Base-by-base conservation (phyloP, 139 green algal species). In the Deuterostichococcus epilithicus region DNA sequence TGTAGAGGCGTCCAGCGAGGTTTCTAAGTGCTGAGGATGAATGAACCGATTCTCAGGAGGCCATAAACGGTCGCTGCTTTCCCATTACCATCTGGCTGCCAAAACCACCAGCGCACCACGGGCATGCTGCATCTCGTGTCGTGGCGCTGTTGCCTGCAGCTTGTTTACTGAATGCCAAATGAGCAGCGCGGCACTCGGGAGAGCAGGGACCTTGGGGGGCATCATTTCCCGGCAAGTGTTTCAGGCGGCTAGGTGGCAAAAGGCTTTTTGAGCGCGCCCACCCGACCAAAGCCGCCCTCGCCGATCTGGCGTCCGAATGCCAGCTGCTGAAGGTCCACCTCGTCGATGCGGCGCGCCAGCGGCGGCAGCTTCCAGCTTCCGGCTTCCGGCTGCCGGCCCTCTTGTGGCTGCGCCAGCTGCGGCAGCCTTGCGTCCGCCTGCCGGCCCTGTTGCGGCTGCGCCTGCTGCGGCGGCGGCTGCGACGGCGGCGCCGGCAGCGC, bases 211-310 rank as follows among this genome's bases (percentile, higher is more conserved):
- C n/a, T n/a, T n/a, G n/a, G n/a, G n/a, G n/a, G n/a, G n/a, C n/a
- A n/a, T n/a, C n/a, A n/a, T n/a, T n/a, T n/a, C n/a, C n/a, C n/a
- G n/a, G n/a, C n/a, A n/a, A n/a, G n/a, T n/a, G n/a, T n/a, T n/a
- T n/a, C n/a, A n/a, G n/a, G n/a, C n/a, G n/a, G n/a, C n/a, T n/a
- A n/a, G n/a, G n/a, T 73, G 73, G 39, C 68, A 33, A 59, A 28
- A 70, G 15, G 73, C 10, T 39, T 65, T 73, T 65, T 10, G 20
- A 45, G 25, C 10, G 28, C 32, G 47, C 67, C 22, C 58, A 89
- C 87, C 85, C 86, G 81, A 66, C 85, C 88, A 82, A 91, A 92
- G 37, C 83, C 86, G 13, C 88, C 88, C 39, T 90, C 82, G 15
- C 88, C 88, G 58, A 92, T 86, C 44, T 89, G 80, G 34, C 80